Percentiles rank a stretch among this genome's conserved stretches.
Conservation (phyloP, 1,284 basidiomycete species). For the Sporisorium reilianum region DNA sequence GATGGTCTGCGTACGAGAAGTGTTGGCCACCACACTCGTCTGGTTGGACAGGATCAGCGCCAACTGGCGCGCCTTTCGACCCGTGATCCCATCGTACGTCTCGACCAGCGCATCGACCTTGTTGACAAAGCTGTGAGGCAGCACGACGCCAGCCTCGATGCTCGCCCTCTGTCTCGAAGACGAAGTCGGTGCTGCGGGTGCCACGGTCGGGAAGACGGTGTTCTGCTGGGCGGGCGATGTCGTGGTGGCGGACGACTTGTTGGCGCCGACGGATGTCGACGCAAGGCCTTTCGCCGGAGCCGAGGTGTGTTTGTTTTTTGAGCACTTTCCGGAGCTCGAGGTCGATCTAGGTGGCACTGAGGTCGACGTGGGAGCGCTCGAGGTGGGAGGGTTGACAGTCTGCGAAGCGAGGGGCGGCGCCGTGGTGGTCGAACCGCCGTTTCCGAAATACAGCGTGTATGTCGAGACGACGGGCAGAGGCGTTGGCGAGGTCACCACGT, state of each 20-base stretch:
- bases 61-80: constrained; percentile 38
- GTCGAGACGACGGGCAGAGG: constrained; percentile 30
- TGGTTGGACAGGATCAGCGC: constrained; percentile 37
- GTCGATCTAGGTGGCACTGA: constrained; percentile 9
- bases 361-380: neutral
- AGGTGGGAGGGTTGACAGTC: neutral
- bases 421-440: constrained; percentile 12
- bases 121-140: constrained; percentile 28
- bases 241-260: constrained; percentile 2
- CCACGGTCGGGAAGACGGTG: constrained; percentile 21
- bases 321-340: constrained; percentile 12
- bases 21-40: constrained; percentile 23
- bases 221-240: constrained; percentile 16
- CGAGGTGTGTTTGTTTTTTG: constrained; percentile 16
- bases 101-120: constrained; percentile 30
- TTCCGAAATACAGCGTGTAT: constrained; percentile 32
- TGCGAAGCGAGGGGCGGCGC: constrained; percentile 11
- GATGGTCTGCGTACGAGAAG: constrained; percentile 17
- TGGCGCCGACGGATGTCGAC: constrained; percentile 15
- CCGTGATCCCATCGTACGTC: constrained; percentile 29
- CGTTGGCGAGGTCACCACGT: neutral
- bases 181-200: neutral
- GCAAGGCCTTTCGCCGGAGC: neutral
- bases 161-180: neutral
- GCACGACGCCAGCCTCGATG: neutral